A percentile compares a stretch with the other conserved stretches of the same genome.
Conservation (phyloP, 2,329 filamentous ascomycete species). For the Parafenestella ontariensis region DNA sequence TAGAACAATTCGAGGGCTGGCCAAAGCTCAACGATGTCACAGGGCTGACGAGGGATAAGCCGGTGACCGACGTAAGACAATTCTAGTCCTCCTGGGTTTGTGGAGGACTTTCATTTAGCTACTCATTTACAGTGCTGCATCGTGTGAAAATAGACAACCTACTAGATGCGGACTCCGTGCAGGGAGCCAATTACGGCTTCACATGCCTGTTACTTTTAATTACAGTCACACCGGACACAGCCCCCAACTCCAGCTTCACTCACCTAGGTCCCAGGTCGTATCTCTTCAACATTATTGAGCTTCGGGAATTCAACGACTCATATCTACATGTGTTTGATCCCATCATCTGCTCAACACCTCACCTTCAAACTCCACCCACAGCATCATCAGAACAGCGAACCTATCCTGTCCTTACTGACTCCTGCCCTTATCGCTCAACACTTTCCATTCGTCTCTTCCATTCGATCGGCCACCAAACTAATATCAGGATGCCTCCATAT, state of each 20-base stretch:
- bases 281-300: background rate
- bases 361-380: too few species aligned
- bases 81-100: too few species aligned
- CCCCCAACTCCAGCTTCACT: background rate
- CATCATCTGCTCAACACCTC: too few species aligned
- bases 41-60: background rate
- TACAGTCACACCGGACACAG: background rate
- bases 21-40: background rate
- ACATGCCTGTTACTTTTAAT: background rate
- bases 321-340: background rate
- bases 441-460: background rate
- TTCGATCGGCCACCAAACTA: background rate
- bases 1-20: background rate
- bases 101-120: background rate
- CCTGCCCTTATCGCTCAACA: too few species aligned
- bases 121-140: too few species aligned
- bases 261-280: background rate
- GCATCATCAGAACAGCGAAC: too few species aligned
- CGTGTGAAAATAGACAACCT: too few species aligned
- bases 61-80: background rate
- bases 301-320: background rate
- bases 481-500: background rate
- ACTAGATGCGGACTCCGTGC: background rate
- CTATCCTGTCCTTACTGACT: too few species aligned
- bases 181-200: background rate